Evolutionary conservation across 345 rosid genomes (phyloP), one percentile per base, ranked within the genome.

Genomic region (Hirschfeldia incana): DNA sequence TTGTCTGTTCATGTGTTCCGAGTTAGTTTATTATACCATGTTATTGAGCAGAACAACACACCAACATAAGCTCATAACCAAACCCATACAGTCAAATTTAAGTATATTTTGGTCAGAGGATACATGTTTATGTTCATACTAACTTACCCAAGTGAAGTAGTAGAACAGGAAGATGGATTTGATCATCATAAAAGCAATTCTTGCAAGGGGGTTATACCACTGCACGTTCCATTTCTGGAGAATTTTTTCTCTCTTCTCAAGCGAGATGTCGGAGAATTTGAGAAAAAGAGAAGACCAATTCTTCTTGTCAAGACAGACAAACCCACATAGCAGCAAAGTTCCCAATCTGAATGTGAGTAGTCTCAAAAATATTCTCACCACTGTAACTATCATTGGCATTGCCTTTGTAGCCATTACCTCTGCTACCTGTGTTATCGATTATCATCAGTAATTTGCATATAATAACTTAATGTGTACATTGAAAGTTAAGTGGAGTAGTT

Each of bases 291-390:
- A 86, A 3, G 93, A 96, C 94, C 91, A 90, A 36, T 66, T 63
- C 11, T 70, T 57, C 11, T 83, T 75, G 53, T 89, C 89, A 34
- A 87, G 66, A 84, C 88, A 86, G 34, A 75, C 44, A 6, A 75
- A 79, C 68, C 97, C 95, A 66, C 95, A 90, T 6, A 91, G 90
- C 83, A 94, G 60, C 65, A 94, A 62, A 3, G 97, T 88, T 28
- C 94, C 95, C 71, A 90, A 30, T 77, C 92, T 86, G 79, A 76
- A 91, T 12, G 94, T 88, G 7, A 93, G 84, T 64, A 88, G 2
- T 76, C 72, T 86, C 85, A 93, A 51, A 39, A 80, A 78, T 42
- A 85, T 34, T 15, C 82, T 78, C 80, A 85, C 87, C 6, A 88
- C 0, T 17, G 28, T 68, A 42, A 90, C 77, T 17, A 79, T 88